Evolutionary conservation across 2,329 filamentous ascomycete species (phyloP), one percentile per base, ranked within the genome.

Genomic region (Aureobasidium uvarum): DNA sequence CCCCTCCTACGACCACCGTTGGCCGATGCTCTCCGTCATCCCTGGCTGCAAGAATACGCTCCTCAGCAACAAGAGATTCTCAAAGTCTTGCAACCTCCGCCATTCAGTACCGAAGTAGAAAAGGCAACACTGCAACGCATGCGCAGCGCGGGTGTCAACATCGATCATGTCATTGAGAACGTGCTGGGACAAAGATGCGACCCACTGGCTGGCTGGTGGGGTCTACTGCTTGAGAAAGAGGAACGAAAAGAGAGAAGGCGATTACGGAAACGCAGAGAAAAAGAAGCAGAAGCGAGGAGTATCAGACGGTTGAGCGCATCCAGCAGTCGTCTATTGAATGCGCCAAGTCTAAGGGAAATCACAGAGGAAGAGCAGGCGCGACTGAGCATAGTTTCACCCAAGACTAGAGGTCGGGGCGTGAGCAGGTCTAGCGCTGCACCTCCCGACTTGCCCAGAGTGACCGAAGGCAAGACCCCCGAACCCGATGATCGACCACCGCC

Each of bases 161-260:
- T 96, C 66, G 95, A 99, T 74, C 85, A 89, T 67, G 91, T 99
- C 8, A 94, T 98, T 68, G 94, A 98, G 74, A 96, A 95, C 71
- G 95, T 99, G 3, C 78, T 96, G 41, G 86, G 92, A 4, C 92
- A 96, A 75, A 85, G 91, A 69, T 98, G 95, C 73, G 94, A 99
- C 77, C 85, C 89, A 6, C 80, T 99, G 56, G 91, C 92, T 59
- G 95, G 95, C 6, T 99, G 95, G 95, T 99, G 95, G 95, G 90
- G 91, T 3, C 78, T 99, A 33, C 79, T 99, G 45, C 86, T 98
- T 11, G 95, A 98, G 73, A 99, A 98, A 75, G 95, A 99, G 74
- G 86, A 92, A 74, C 86, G 92, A 10, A 99, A 99, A 76, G 88
- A 93, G 69, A 84, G 80, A 68, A 84, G 92, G 67, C 83, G 89